Evolutionary conservation across 768 basidiomycete species (phyloP), one percentile per base, ranked within the genome.

Genomic region (Boletus fagicola): DNA sequence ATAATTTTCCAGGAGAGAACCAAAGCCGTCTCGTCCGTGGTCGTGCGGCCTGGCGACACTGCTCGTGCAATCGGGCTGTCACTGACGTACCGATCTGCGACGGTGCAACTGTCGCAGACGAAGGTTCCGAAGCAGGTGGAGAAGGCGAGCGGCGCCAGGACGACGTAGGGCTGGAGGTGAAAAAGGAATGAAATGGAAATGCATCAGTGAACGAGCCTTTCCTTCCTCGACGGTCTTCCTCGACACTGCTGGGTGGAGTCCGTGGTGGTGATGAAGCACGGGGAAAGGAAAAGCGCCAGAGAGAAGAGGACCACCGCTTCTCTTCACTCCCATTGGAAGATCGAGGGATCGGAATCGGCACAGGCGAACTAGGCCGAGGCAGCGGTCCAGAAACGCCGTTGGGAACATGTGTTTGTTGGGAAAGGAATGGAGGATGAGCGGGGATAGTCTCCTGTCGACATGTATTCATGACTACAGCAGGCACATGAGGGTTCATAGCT

Each of bases 1-100:
- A 80, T 60, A 83, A 65, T 69, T 78, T 78, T 68, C 78, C 78
- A 30, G 81, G 76, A 53, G 78, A 78, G 67, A 83, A 83, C 83
- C 83, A 84, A 61, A 77, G 73, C 38, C 79, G 77, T 63, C 77
- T 74, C 56, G 79, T 70, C 56, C 79, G 74, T 61, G 71, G 70
- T 33, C 72, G 68, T 36, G 68, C 64, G 22, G 62, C 72, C 51
- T 72, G 67, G 39, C 73, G 72, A 64, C 72, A 74, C 39, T 67
- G 66, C 49, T 68, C 68, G 45, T 65, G 67, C 62, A 71, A 68
- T 62, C 63, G 68, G 62, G 59, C 47, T 55, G 64, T 67, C 54
- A 47, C 55, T 11, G 59, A 42, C 39, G 52, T 62, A 39, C 54
- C 57, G 0, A 51, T 44, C 53, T 44, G 63, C 18, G 57, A 40